These are phyloP conservation scores for Sugiyamaella xylanicola DNA, from an alignment of 1,139 yeast genomes.

Conservation along the genomic window DNA sequence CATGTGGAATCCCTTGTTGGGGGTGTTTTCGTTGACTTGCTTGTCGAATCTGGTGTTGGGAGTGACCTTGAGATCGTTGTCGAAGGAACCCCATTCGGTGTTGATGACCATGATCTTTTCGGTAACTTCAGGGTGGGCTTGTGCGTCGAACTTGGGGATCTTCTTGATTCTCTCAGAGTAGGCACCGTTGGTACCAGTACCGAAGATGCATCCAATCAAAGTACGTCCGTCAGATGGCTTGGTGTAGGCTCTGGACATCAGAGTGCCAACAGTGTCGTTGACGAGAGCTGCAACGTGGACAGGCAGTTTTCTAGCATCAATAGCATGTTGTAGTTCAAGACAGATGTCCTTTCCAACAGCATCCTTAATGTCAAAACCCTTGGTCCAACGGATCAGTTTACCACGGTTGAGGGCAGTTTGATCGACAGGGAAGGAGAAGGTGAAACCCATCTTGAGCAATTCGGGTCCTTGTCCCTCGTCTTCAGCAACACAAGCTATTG, in stretches of 20 bases:
- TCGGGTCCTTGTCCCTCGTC: slow-evolving; percentile 33
- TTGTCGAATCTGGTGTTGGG: slow-evolving; percentile 78
- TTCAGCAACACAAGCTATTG: slow-evolving; percentile 30
- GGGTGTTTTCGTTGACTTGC: slow-evolving; percentile 67
- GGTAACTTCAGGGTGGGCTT: slow-evolving; percentile 47
- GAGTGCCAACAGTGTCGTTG: slow-evolving; percentile 93
- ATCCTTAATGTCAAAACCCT: slow-evolving; percentile 85
- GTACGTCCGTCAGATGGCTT: slow-evolving; percentile 65
- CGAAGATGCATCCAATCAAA: slow-evolving; percentile 84
- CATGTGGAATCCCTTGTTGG: slow-evolving; percentile 83
- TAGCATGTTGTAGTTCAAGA: slow-evolving; percentile 63
- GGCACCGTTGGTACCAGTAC: slow-evolving; percentile 97
- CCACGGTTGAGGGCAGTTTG: slow-evolving; percentile 82
- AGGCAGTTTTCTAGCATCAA: slow-evolving; percentile 60
- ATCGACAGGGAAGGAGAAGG: slow-evolving; percentile 88
- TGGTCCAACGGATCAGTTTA: slow-evolving; percentile 88
- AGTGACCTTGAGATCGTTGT: slow-evolving; percentile 67
- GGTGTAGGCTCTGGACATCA: slow-evolving; percentile 84
- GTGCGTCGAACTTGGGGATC: slow-evolving; percentile 64
- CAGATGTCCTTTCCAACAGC: slow-evolving; percentile 84
- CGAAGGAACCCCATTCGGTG: slow-evolving; percentile 98
- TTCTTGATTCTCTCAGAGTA: slow-evolving; percentile 73
- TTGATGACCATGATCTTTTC: slow-evolving; percentile 83
- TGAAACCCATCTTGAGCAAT: slow-evolving; percentile 75
- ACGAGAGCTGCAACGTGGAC: slow-evolving; percentile 86